Base-by-base conservation (phyloP, 768 basidiomycete genomes). In the Suillus sp. region DNA sequence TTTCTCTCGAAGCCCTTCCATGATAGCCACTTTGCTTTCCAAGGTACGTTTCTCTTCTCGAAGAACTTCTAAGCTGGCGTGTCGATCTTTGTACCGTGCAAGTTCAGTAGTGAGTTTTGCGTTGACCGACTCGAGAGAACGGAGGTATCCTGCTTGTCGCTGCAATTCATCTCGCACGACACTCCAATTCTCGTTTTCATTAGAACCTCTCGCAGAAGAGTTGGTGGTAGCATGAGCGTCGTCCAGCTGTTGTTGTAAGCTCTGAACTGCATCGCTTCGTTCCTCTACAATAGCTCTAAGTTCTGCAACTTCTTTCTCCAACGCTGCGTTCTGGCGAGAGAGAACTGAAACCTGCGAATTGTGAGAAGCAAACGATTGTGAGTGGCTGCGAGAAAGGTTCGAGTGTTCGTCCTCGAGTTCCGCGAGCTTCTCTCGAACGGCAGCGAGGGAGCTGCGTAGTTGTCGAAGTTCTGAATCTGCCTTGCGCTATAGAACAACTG, bases 1-100 rank as follows among this genome's bases (percentile, higher is more conserved):
- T 66, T 80, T 78, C 68, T 84, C 84, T 32, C 87, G 76, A 59
- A 91, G 70, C 43, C 81, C 82, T 22, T 90, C 87, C 42, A 83
- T 73, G 2, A 76, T 77, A 16, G 66, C 68, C 9, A 87, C 74
- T 67, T 83, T 87, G 18, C 76, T 73, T 69, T 91, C 85, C 50
- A 93, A 72, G 0, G 80, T 80, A 6, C 86, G 79, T 65, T 92
- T 92, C 75, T 93, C 89, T 71, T 93, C 92, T 37, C 83, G 79
- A 40, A 94, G 70, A 2, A 93, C 86, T 64, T 91, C 90, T 3
- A 90, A 75, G 66, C 84, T 87, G 8, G 79, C 74, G n/a, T 86
- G 78, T 1, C 83, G 78, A 64, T 86, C 86, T 38, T 84, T 80
- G 18, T 91, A 78, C 13, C 78, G 66, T 7, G 72, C 72, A 18